Percentiles rank a stretch among this genome's conserved stretches.
phyloP scores from a whole-genome alignment of 768 basidiomycete species.

The Mycena kentingensis region DNA sequence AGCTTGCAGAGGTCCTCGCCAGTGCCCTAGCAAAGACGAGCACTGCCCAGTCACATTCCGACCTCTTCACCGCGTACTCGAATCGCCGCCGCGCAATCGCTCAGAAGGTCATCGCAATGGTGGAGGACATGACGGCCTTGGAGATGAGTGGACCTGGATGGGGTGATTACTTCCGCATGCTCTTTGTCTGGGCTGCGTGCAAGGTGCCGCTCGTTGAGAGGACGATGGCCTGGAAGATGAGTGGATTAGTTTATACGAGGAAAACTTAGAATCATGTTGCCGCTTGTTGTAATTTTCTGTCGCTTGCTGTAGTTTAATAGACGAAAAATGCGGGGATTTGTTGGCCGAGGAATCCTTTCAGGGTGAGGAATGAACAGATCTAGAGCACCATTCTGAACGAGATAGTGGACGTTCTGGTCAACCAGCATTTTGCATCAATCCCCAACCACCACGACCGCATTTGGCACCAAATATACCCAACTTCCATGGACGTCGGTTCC shows the following conservation, averaged over 20 bases:
- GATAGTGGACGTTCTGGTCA: too few species aligned
- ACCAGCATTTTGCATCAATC: too few species aligned
- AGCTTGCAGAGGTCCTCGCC: conserved; percentile 36
- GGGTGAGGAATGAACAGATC: too few species aligned
- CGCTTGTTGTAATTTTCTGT: too few species aligned
- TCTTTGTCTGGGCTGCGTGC: conserved; percentile 6
- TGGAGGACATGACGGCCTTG: conserved; percentile 29
- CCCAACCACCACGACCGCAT: too few species aligned
- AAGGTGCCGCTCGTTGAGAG: conserved; percentile 24
- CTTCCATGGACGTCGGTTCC: too few species aligned
- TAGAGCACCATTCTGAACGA: too few species aligned
- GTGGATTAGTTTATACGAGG: conserved; percentile 31
- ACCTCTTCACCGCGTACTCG: conserved; percentile 31
- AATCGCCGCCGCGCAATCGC: conserved; percentile 33
- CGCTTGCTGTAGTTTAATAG: too few species aligned
- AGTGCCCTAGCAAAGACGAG: neutral
- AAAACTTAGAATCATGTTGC: too few species aligned
- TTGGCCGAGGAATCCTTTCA: too few species aligned
- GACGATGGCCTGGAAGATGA: conserved; percentile 30
- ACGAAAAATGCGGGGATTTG: too few species aligned
- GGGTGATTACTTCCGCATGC: conserved; percentile 5
- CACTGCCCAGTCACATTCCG: conserved; percentile 18
- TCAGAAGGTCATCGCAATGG: conserved; percentile 35
- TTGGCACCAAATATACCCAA: too few species aligned
- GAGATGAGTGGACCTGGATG: conserved; percentile 14